Base-by-base conservation (phyloP, 306 rosid species). In the Corylus avellana region DNA sequence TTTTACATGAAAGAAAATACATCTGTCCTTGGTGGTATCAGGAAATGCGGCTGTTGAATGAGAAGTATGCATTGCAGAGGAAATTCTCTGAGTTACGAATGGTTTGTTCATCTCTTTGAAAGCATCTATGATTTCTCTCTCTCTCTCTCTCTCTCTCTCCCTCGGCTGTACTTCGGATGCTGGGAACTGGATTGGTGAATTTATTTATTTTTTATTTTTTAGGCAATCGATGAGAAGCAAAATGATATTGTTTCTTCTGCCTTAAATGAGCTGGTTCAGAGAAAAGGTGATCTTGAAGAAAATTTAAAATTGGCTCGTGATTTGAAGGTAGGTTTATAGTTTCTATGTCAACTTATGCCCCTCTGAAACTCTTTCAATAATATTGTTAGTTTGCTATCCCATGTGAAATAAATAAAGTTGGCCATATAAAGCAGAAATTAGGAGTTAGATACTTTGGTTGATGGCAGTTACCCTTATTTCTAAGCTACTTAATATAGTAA, bases 221-320 rank as follows among this genome's bases (percentile, higher is more conserved):
- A 95, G 98, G 98, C 89, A 80, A 62, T 95, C 64, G 98, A 95
- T 82, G 97, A 92, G 76, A 95, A 87, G 88, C 98, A 95, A 82
- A 91, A 78, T 80, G 98, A 95, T 88, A 92, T 85, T 55, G 85
- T 88, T 79, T 81, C 91, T 47, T 83, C 98, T 53, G 92, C 97
- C 1, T 83, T 92, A 68, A 90, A 91, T 84, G 98, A 95, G 78
- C 80, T 95, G 88, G 91, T 85, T 59, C 84, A 84, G 72, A 90
- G 98, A 79, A 95, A 95, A 86, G 90, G 91, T 62, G 87, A 92
- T 84, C 96, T 95, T 83, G 98, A 95, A 85, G 90, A 87, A 87
- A 90, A 92, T 81, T 81, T 95, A 71, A 95, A 92, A 85, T 80
- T 95, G 81, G 77, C 88, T 71, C 93, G 91, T 73, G 98, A 95